Percentiles rank a stretch among this genome's conserved stretches.
Evolutionary conservation across 2,329 filamentous ascomycete species (phyloP).

Genomic region (Paraphaeosphaeria minitans): DNA sequence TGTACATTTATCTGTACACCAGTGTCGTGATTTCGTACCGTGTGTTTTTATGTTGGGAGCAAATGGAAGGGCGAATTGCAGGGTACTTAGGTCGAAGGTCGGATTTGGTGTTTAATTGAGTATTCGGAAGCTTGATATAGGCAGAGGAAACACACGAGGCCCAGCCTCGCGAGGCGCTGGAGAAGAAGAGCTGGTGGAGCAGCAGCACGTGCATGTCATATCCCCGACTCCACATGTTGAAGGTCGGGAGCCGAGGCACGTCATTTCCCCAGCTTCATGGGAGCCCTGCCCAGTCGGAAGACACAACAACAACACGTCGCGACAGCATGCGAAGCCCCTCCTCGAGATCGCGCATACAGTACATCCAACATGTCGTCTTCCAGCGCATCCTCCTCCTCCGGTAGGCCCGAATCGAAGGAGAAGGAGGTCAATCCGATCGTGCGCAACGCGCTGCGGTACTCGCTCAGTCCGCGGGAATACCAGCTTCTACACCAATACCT

Average conservation of each 20-base stretch:
- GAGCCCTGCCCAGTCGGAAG: conserved; percentile 1
- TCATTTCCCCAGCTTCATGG: conserved; percentile 15
- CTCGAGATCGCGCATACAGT: neutral
- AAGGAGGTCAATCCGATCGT: conserved; percentile 68
- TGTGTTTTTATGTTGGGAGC: neutral
- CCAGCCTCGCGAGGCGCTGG: neutral
- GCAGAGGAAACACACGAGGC: neutral
- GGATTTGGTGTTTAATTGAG: neutral
- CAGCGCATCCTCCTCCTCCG: conserved; percentile 32
- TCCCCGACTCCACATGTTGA: neutral
- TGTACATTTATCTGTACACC: neutral
- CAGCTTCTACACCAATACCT: conserved; percentile 82
- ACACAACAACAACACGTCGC: conserved; percentile 16
- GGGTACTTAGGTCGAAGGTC: neutral
- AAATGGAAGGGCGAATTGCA: neutral
- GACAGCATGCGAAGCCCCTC: conserved; percentile 9
- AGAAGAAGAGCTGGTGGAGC: neutral
- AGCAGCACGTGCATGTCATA: neutral
- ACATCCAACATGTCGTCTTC: conserved; percentile 41
- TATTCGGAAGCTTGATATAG: neutral
- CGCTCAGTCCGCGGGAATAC: conserved; percentile 82
- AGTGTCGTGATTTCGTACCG: neutral
- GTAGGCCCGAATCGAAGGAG: conserved; percentile 54
- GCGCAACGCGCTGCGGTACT: conserved; percentile 85
- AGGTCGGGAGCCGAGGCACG: conserved; percentile 12